phyloP scores from a whole-genome alignment of 371 early-diverging fungal species.

The Syncephalastrum contaminatum region DNA sequence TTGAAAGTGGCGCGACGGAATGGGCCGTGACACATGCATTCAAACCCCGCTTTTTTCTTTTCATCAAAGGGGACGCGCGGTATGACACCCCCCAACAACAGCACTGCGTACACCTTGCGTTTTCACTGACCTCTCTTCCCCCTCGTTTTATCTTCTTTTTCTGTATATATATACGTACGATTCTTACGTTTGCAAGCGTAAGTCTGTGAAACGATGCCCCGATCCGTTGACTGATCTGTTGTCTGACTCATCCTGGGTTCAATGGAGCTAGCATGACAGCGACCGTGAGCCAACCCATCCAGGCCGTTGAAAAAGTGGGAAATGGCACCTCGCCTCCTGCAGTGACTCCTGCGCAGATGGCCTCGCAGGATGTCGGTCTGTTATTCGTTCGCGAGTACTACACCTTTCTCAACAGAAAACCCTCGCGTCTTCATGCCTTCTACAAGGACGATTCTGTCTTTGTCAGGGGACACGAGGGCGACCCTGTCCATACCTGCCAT shows the following conservation, averaged over 20 bases:
- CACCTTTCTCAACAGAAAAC: slow-evolving; percentile 85
- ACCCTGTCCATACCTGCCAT: slow-evolving; percentile 50
- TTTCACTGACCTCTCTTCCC: slow-evolving; percentile 22
- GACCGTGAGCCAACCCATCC: slow-evolving; percentile 16
- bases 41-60: too few species aligned
- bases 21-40: too few species aligned
- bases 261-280: slow-evolving; percentile 10
- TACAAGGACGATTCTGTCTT: slow-evolving; percentile 76
- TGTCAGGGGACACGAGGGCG: slow-evolving; percentile 83
- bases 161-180: too few species aligned
- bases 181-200: too few species aligned
- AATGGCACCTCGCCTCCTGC: slow-evolving; percentile 5
- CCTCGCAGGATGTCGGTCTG: slow-evolving; percentile 76
- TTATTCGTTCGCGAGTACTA: slow-evolving; percentile 93
- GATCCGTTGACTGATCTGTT: too few species aligned
- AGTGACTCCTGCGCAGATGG: not conserved
- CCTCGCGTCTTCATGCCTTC: slow-evolving; percentile 77
- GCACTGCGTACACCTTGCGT: not conserved
- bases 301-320: slow-evolving; percentile 11
- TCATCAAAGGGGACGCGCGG: not conserved
- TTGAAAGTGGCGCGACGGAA: too few species aligned
- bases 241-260: too few species aligned
- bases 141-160: slow-evolving; percentile 79
- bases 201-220: too few species aligned
- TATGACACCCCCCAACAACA: not conserved